A percentile compares a stretch with the other conserved stretches of the same genome.
Evolutionary conservation across 768 basidiomycete species (phyloP).

Genomic region (Omphalotus guepiniiformis): DNA sequence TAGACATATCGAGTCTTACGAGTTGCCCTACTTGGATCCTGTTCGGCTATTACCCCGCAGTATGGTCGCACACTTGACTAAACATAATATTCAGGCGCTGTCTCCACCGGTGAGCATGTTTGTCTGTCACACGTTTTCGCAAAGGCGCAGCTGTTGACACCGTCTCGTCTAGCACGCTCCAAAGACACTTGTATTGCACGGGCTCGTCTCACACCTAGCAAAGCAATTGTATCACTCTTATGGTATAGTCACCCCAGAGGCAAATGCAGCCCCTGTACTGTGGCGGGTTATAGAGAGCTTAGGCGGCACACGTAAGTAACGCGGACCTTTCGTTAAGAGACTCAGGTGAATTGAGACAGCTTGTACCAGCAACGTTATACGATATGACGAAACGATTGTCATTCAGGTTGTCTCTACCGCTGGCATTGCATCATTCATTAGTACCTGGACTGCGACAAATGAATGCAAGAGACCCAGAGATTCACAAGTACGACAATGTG

Average conservation of each 20-base stretch:
- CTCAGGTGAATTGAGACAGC: background rate
- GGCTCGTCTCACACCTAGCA: constrained; percentile 58
- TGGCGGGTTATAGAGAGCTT: constrained; percentile 72
- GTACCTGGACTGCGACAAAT: constrained; percentile 35
- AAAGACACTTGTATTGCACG: constrained; percentile 50
- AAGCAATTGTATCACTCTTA: constrained; percentile 48
- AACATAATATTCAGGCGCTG: constrained; percentile 60
- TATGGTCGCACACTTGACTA: constrained; percentile 69
- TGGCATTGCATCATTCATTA: constrained; percentile 55
- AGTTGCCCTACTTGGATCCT: constrained; percentile 79
- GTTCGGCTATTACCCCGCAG: constrained; percentile 53
- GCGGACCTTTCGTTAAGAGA: background rate
- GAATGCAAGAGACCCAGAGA: constrained; percentile 34
- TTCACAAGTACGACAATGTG: constrained; percentile 57
- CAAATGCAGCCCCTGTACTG: constrained; percentile 70
- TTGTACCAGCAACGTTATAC: constrained; percentile 57
- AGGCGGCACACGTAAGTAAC: constrained; percentile 68
- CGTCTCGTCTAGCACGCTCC: constrained; percentile 56
- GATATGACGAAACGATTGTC: constrained; percentile 56
- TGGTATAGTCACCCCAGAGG: constrained; percentile 63
- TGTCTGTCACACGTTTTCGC: constrained; percentile 11
- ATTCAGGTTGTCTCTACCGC: constrained; percentile 49
- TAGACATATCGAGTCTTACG: constrained; percentile 71
- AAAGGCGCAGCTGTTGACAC: background rate
- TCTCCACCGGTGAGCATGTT: constrained; percentile 59